Conservation (phyloP, 352 stramenopile genomes). For the Globisporangium paroecandrum region DNA sequence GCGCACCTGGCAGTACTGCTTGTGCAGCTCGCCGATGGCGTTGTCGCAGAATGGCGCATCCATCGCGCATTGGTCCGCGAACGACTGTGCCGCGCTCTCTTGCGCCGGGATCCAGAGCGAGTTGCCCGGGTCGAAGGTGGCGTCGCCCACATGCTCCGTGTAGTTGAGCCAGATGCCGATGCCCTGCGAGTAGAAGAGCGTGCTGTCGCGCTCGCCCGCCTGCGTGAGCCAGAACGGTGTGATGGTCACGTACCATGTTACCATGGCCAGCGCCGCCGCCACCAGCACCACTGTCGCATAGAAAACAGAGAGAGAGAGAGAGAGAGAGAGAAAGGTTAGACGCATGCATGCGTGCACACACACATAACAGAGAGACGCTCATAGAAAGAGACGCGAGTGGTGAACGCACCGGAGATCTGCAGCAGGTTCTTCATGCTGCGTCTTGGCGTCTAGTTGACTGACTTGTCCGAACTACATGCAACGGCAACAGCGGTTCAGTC, state of each 20-base stretch:
- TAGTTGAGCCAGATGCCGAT: conserved; percentile 83
- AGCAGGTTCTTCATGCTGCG: conserved; percentile 39
- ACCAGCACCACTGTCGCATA: conserved; percentile 43
- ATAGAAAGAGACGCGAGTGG: background rate
- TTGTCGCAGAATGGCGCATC: conserved; percentile 43
- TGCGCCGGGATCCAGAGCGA: conserved; percentile 75
- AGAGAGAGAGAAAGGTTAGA: conserved; percentile 2
- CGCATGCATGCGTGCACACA: background rate
- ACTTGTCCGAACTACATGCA: background rate
- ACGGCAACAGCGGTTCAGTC: background rate
- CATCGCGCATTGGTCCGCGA: conserved; percentile 46
- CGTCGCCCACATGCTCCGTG: conserved; percentile 69
- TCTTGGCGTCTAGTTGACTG: background rate
- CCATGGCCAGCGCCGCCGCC: conserved; percentile 34
- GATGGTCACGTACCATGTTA: conserved; percentile 74
- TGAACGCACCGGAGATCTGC: conserved; percentile 35
- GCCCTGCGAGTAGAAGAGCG: conserved; percentile 71
- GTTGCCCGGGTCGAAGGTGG: conserved; percentile 66
- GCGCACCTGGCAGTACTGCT: conserved; percentile 75
- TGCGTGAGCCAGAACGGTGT: conserved; percentile 67
- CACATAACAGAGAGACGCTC: background rate
- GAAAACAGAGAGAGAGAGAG: background rate
- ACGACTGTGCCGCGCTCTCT: conserved; percentile 50
- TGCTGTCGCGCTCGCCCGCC: conserved; percentile 38
- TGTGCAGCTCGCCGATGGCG: conserved; percentile 60